Conservation (phyloP, 768 basidiomycete genomes). For the Mrakia frigida region DNA sequence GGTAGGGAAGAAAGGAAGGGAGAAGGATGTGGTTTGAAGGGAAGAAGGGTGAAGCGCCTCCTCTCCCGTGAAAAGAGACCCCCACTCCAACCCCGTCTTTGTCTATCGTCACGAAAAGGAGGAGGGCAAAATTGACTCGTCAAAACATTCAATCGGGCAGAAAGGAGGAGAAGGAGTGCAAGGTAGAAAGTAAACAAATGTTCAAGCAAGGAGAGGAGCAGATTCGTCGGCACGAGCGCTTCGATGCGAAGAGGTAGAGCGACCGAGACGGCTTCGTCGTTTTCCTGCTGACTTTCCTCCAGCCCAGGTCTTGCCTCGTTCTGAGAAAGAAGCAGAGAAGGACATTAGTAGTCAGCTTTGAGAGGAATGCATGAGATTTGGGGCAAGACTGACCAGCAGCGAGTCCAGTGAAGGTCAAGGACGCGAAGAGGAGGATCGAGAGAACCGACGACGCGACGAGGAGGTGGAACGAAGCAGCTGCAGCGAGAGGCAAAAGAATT, state of each 20-base stretch:
- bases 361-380: too few relatives aligned
- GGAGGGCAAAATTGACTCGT: neutral
- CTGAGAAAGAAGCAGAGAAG: neutral
- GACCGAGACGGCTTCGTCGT: neutral
- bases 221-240: neutral
- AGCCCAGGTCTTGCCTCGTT: constrained; percentile 23
- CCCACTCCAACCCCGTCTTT: too few relatives aligned
- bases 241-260: neutral
- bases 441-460: constrained; percentile 1
- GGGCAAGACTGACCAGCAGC: neutral
- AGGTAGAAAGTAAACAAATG: too few relatives aligned
- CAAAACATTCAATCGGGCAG: neutral
- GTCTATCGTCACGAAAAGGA: too few relatives aligned
- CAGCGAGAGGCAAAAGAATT: neutral
- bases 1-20: neutral
- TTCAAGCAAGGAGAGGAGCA: neutral
- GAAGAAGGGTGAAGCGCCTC: neutral
- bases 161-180: neutral
- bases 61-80: too few relatives aligned
- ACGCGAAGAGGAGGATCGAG: constrained; percentile 22
- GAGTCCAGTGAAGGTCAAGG: constrained; percentile 25
- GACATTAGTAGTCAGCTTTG: neutral
- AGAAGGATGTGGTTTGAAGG: neutral
- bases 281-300: constrained; percentile 1
- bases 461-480: constrained; percentile 15